A percentile compares a stretch with the other conserved stretches of the same genome.
phyloP scores from a whole-genome alignment of 805 yeast species.

The Komagataella pastoris region DNA sequence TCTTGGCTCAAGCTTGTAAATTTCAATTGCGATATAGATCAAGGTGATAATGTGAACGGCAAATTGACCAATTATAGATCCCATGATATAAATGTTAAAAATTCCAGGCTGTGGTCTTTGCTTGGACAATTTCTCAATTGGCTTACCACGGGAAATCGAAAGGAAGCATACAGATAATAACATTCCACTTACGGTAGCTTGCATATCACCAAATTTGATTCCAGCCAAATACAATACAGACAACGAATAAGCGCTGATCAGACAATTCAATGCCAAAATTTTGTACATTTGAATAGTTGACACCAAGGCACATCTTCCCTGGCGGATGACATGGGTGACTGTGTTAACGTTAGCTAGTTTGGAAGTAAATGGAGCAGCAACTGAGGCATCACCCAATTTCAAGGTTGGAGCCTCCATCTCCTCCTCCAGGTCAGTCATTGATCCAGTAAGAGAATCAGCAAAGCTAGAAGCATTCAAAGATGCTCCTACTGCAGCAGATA shows the following conservation, averaged over 20 bases:
- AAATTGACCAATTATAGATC: conserved; percentile 92
- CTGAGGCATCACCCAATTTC: conserved; percentile 96
- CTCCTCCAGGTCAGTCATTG: conserved; percentile 35
- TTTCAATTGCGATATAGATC: conserved; percentile 71
- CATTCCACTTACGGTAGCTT: conserved; percentile 93
- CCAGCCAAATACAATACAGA: conserved; percentile 94
- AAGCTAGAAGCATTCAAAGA: conserved; percentile 21
- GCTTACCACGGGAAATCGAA: conserved; percentile 88
- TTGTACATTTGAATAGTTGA: conserved; percentile 98
- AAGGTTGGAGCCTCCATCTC: conserved; percentile 79
- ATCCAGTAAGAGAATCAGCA: conserved; percentile 54
- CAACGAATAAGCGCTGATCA: conserved; percentile 91
- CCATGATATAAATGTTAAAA: conserved; percentile 92
- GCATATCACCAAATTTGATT: conserved; percentile 95
- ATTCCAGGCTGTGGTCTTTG: conserved; percentile 97
- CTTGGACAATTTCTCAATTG: conserved; percentile 76
- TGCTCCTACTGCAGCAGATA: conserved; percentile 18
- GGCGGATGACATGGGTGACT: conserved; percentile 87
- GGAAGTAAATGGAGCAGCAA: conserved; percentile 97
- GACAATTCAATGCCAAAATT: conserved; percentile 90
- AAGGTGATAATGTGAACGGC: conserved; percentile 80
- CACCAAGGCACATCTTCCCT: conserved; percentile 95
- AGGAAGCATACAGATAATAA: conserved; percentile 88
- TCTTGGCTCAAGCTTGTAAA: conserved; percentile 83
- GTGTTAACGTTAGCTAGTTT: conserved; percentile 86